A percentile compares a stretch with the other conserved stretches of the same genome.
phyloP scores from a whole-genome alignment of 192 early-diverging fungal species.

The Podila epigama region DNA sequence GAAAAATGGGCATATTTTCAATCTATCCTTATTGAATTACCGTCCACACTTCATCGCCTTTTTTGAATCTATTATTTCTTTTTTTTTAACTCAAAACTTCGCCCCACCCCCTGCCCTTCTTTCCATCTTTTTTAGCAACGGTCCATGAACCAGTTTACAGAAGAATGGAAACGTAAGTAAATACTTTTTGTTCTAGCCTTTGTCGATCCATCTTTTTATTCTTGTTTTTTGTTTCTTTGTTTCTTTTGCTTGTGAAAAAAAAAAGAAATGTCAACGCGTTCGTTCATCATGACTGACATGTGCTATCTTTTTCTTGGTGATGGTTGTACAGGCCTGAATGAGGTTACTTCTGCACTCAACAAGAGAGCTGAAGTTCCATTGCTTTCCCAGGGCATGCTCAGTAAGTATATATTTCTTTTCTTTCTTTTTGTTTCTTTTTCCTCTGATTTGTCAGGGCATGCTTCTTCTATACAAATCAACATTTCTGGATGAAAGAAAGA shows the following conservation, averaged over 20 bases:
- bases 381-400: conserved; percentile 46
- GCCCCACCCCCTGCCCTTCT: background rate
- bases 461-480: background rate
- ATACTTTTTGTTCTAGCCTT: background rate
- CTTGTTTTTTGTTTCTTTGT: background rate
- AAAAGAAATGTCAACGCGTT: too few relatives aligned
- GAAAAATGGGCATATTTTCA: background rate
- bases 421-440: background rate
- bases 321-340: conserved; percentile 28
- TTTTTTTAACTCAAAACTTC: too few relatives aligned
- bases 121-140: conserved; percentile 22
- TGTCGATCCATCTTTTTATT: background rate
- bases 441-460: background rate
- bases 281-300: too few relatives aligned
- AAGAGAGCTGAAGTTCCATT: conserved; percentile 45
- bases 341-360: conserved; percentile 31
- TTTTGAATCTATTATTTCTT: background rate
- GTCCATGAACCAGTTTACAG: conserved; percentile 29
- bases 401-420: conserved; percentile 11
- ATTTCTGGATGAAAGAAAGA: background rate
- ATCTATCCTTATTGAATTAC: background rate
- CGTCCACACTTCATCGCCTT: background rate
- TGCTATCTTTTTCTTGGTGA: too few relatives aligned
- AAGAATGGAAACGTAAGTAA: conserved; percentile 43
- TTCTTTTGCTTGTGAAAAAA: too few relatives aligned